Evolutionary conservation across 306 rosid genomes (phyloP).

Genomic region (Arachis hypogaea): DNA sequence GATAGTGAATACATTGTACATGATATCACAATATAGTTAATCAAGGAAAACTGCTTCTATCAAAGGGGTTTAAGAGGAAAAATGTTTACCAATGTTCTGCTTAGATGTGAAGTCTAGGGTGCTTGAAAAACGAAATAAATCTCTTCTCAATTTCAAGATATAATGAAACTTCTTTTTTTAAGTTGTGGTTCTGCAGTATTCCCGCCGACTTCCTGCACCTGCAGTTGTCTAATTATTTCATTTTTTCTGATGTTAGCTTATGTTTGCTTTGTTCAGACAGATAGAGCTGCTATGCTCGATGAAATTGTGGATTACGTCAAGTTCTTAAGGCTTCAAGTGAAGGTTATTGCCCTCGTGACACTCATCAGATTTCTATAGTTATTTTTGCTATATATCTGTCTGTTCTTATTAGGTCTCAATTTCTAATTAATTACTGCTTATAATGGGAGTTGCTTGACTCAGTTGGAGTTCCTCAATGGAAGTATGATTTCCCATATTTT

Average conservation of each 20-base stretch:
- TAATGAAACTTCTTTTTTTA: constrained; percentile 19
- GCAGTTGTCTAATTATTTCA: constrained; percentile 14
- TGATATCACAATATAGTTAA: background rate
- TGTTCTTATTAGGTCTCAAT: constrained; percentile 5
- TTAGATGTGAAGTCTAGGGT: background rate
- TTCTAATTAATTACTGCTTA: constrained; percentile 3
- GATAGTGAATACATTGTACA: background rate
- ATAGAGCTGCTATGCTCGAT: constrained; percentile 97
- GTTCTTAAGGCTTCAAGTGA: constrained; percentile 95
- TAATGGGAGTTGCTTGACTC: constrained; percentile 12
- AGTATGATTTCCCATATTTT: constrained; percentile 10
- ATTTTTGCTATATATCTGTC: constrained; percentile 20
- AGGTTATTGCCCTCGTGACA: constrained; percentile 55
- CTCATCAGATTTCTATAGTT: constrained; percentile 16
- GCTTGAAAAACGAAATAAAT: constrained; percentile 17
- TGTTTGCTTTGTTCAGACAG: constrained; percentile 60
- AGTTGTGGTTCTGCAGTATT: constrained; percentile 26
- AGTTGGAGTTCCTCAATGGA: constrained; percentile 16
- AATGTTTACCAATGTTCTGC: constrained; percentile 2
- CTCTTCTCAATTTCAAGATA: constrained; percentile 4
- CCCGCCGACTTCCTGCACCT: background rate
- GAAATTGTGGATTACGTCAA: constrained; percentile 96
- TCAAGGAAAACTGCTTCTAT: constrained; percentile 17
- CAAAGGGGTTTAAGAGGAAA: background rate
- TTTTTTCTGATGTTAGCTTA: constrained; percentile 31